These are phyloP conservation scores for Oxytropis ochrocephala DNA, from an alignment of 306 rosid genomes.

Conservation along the genomic window DNA sequence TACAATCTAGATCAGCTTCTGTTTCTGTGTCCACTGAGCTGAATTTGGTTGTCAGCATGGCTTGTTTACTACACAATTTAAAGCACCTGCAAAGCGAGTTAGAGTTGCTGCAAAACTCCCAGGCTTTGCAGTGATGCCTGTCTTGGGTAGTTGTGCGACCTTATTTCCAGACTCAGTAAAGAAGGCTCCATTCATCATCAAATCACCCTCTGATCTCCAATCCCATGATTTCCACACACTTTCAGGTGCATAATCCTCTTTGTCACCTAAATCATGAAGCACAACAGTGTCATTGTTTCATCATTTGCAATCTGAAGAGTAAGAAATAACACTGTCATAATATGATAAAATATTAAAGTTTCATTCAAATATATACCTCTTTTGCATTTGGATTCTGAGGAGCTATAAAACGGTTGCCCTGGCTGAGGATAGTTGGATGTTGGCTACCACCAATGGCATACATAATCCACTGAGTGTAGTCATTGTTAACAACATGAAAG, in stretches of 20 bases:
- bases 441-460: conserved; percentile 54
- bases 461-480: conserved; percentile 58
- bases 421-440: conserved; percentile 54
- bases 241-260: conserved; percentile 38
- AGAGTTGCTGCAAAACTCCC: conserved; percentile 31
- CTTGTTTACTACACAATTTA: conserved; percentile 25
- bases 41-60: conserved; percentile 24
- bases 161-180: conserved; percentile 3
- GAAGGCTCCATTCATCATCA: conserved; percentile 46
- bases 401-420: conserved; percentile 48
- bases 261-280: conserved; percentile 34
- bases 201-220: conserved; percentile 53
- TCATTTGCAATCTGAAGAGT: neutral
- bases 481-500: conserved; percentile 46
- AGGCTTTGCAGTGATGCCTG: conserved; percentile 15
- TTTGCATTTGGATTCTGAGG: conserved; percentile 19
- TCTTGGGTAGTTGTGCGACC: neutral
- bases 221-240: conserved; percentile 45
- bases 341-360: neutral
- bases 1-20: neutral
- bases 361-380: conserved; percentile 22
- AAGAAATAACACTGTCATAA: neutral
- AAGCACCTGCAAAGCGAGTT: conserved; percentile 44
- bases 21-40: neutral
- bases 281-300: neutral